phyloP scores from a whole-genome alignment of 2,329 filamentous ascomycete species.

The Mollisiaceae sp. region DNA sequence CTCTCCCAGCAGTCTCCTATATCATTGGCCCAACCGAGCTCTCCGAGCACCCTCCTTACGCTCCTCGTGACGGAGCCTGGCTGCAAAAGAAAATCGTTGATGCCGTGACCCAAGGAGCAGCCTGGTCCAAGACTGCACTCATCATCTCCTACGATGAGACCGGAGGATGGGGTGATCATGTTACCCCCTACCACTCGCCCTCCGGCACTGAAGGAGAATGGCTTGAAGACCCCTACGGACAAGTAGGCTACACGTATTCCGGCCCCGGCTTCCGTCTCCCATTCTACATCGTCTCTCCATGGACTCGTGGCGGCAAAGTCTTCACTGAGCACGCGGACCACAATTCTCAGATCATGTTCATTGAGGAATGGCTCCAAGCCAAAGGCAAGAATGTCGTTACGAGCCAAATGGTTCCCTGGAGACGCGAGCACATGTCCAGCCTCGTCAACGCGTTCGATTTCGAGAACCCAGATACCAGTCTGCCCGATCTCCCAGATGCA shows the following conservation, averaged over 20 bases:
- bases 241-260: conserved; percentile 49
- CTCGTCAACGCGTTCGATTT: conserved; percentile 55
- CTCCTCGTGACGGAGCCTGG: conserved; percentile 59
- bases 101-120: conserved; percentile 54
- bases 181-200: conserved; percentile 57
- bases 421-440: conserved; percentile 53
- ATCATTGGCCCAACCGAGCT: conserved; percentile 56
- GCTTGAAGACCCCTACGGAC: conserved; percentile 52
- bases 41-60: conserved; percentile 59
- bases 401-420: conserved; percentile 51
- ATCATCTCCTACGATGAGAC: conserved; percentile 45
- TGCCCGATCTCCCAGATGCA: conserved; percentile 53
- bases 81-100: conserved; percentile 58
- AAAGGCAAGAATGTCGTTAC: conserved; percentile 49
- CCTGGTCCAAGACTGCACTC: conserved; percentile 44
- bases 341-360: conserved; percentile 58
- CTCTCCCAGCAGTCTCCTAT: conserved; percentile 56
- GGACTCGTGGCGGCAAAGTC: conserved; percentile 57
- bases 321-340: conserved; percentile 61
- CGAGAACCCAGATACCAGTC: conserved; percentile 51
- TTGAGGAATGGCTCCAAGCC: conserved; percentile 55
- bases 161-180: conserved; percentile 61
- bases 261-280: conserved; percentile 55
- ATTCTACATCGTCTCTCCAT: conserved; percentile 60
- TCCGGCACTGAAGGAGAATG: conserved; percentile 57